Evolutionary conservation across 148 eudicot species (phyloP).

Genomic region (Chenopodium suecicum): DNA sequence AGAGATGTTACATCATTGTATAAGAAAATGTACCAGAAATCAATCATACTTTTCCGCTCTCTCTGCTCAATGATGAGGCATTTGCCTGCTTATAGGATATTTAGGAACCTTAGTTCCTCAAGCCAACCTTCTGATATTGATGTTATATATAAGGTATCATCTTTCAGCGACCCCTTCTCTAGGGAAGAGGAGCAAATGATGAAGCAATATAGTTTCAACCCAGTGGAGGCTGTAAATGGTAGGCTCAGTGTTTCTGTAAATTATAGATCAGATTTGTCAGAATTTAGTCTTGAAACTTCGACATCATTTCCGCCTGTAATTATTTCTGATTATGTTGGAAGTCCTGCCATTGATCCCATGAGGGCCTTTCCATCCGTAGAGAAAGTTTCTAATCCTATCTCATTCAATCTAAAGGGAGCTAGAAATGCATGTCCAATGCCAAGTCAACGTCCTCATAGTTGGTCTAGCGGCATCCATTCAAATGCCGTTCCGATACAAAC

Average conservation of each 20-base stretch:
- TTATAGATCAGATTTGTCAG: constrained; percentile 65
- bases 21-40: constrained; percentile 86
- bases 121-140: constrained; percentile 62
- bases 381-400: constrained; percentile 39
- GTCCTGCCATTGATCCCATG: constrained; percentile 85
- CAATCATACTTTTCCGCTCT: constrained; percentile 80
- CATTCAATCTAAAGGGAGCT: constrained; percentile 50
- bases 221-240: constrained; percentile 83
- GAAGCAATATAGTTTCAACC: constrained; percentile 67
- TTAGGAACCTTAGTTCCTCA: constrained; percentile 51
- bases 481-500: constrained; percentile 39
- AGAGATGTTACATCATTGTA: constrained; percentile 57
- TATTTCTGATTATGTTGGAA: constrained; percentile 91
- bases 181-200: constrained; percentile 68
- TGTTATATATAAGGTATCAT: constrained; percentile 72
- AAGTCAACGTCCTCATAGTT: constrained; percentile 82
- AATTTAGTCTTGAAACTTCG: constrained; percentile 60
- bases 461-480: constrained; percentile 73
- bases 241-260: constrained; percentile 67
- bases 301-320: constrained; percentile 75
- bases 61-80: constrained; percentile 80
- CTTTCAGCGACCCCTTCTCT: constrained; percentile 72
- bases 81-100: constrained; percentile 78
- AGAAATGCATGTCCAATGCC: constrained; percentile 47
- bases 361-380: constrained; percentile 67